phyloP scores from a whole-genome alignment of 2,329 filamentous ascomycete genomes.

The Nothomitra cinnamomea region DNA sequence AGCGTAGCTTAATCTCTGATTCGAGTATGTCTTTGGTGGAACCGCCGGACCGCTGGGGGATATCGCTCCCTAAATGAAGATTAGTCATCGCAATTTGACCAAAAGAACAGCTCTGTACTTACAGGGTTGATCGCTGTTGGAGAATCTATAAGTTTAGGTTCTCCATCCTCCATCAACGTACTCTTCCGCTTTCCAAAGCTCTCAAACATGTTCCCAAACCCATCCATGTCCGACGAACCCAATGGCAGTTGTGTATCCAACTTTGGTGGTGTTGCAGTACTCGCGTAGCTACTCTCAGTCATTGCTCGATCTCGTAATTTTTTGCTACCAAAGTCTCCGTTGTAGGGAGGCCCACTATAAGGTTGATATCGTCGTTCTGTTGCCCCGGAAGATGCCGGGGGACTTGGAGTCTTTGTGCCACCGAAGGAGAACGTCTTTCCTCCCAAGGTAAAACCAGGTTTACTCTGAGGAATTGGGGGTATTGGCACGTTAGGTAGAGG shows the following conservation, averaged over 20 bases:
- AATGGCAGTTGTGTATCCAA: slow-evolving; percentile 29
- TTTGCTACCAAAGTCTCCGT: slow-evolving; percentile 13
- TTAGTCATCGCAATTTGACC: background rate
- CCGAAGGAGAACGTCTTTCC: slow-evolving; percentile 37
- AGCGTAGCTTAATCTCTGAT: background rate
- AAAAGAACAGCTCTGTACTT: background rate
- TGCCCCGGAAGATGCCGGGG: background rate
- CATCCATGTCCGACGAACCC: slow-evolving; percentile 22
- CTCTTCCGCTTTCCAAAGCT: slow-evolving; percentile 20
- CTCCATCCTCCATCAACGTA: background rate
- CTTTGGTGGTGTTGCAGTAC: slow-evolving; percentile 33
- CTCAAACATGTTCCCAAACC: slow-evolving; percentile 36
- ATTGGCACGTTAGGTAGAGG: slow-evolving; percentile 25
- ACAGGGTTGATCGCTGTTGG: background rate
- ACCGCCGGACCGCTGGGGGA: background rate
- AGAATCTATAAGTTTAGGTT: background rate
- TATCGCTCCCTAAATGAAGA: background rate
- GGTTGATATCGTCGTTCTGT: background rate
- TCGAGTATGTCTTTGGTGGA: slow-evolving; percentile 3
- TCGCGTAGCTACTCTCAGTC: slow-evolving; percentile 28
- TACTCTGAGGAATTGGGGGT: slow-evolving; percentile 23
- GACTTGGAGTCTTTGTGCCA: slow-evolving; percentile 16
- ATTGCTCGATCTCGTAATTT: slow-evolving; percentile 26
- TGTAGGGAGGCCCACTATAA: slow-evolving; percentile 8
- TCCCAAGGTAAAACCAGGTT: slow-evolving; percentile 24